Percentiles rank a stretch among this genome's conserved stretches.
These are phyloP conservation scores for Pilobolus umbonatus DNA, from an alignment of 192 early-diverging fungal genomes.

Conservation along the genomic window DNA sequence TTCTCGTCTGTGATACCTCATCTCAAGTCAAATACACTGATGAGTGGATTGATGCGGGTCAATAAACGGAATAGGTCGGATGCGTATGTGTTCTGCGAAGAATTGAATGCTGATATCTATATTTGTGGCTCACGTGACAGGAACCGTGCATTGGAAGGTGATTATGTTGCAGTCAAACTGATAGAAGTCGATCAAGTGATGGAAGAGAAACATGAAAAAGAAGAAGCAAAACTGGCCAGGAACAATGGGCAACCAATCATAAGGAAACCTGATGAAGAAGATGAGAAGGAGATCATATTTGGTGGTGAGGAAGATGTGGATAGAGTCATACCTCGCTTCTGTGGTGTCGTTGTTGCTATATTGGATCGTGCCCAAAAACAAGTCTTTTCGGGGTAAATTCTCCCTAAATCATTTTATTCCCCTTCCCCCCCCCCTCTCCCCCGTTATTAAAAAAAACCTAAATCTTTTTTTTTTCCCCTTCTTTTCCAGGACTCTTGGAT, in stretches of 20 bases:
- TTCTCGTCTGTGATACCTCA: slow-evolving; percentile 44
- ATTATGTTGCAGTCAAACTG: slow-evolving; percentile 64
- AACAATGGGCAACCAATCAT: slow-evolving; percentile 40
- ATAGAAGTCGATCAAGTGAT: slow-evolving; percentile 57
- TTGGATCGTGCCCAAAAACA: slow-evolving; percentile 44
- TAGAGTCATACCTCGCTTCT: slow-evolving; percentile 42
- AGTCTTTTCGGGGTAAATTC: slow-evolving; percentile 43
- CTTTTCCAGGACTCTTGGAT: slow-evolving; percentile 8
- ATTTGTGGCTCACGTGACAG: slow-evolving; percentile 64
- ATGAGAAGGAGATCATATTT: slow-evolving; percentile 39
- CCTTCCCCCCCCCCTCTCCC: too few species aligned
- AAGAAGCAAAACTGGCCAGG: slow-evolving; percentile 41
- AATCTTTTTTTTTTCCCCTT: neutral
- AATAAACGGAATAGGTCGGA: slow-evolving; percentile 80
- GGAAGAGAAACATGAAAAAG: slow-evolving; percentile 42
- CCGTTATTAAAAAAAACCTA: neutral
- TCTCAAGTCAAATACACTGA: slow-evolving; percentile 48
- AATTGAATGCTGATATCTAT: slow-evolving; percentile 64
- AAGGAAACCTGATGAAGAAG: slow-evolving; percentile 47
- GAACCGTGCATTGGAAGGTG: slow-evolving; percentile 79
- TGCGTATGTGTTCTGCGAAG: slow-evolving; percentile 78
- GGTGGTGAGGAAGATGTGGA: slow-evolving; percentile 36
- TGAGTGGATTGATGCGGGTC: slow-evolving; percentile 74
- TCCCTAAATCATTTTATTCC: neutral
- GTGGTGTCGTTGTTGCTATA: slow-evolving; percentile 49